Conservation (phyloP, 2,329 filamentous ascomycete genomes). For the Colletotrichum sp. region DNA sequence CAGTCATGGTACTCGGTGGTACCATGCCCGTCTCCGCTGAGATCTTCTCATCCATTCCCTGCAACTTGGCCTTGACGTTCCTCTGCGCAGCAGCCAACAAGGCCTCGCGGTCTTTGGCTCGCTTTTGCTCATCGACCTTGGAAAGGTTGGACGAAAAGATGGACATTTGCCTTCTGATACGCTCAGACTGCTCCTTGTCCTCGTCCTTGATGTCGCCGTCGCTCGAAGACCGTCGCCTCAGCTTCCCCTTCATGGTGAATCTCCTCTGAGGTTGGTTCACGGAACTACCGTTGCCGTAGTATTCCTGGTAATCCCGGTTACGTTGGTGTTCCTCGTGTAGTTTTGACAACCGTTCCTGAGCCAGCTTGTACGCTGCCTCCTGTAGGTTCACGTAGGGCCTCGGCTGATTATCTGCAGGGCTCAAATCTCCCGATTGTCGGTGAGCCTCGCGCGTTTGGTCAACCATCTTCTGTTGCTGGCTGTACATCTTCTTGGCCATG, state of each 20-base stretch:
- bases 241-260: conserved; percentile 58
- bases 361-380: conserved; percentile 84
- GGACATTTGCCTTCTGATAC: conserved; percentile 81
- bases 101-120: conserved; percentile 73
- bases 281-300: conserved; percentile 67
- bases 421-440: conserved; percentile 32
- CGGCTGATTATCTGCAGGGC: conserved; percentile 45
- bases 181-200: conserved; percentile 71
- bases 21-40: conserved; percentile 78
- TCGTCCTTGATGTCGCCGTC: conserved; percentile 63
- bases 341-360: conserved; percentile 81
- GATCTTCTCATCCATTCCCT: conserved; percentile 81
- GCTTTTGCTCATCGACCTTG: conserved; percentile 74
- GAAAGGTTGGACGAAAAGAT: conserved; percentile 71
- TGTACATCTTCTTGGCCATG: conserved; percentile 90
- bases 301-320: conserved; percentile 70
- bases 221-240: conserved; percentile 69
- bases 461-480: conserved; percentile 66
- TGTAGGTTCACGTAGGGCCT: conserved; percentile 71
- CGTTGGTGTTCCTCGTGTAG: conserved; percentile 74
- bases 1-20: conserved; percentile 68
- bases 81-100: conserved; percentile 81
- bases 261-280: conserved; percentile 37
- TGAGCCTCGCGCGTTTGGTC: conserved; percentile 52
- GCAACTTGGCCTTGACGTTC: conserved; percentile 81